phyloP scores from a whole-genome alignment of 768 basidiomycete genomes.

The Candolleomyces aberdarensis region DNA sequence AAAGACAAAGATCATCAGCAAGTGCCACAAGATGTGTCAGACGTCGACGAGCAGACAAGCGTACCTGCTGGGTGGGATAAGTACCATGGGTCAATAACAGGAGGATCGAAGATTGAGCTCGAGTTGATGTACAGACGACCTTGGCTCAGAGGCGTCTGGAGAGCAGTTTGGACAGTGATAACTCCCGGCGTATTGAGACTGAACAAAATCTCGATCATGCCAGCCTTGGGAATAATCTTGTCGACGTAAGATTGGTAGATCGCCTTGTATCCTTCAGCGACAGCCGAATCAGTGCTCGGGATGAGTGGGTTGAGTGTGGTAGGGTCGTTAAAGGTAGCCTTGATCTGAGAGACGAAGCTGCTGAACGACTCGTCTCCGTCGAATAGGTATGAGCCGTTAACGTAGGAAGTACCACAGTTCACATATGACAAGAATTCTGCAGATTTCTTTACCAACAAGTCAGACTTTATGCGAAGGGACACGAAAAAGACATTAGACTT shows the following conservation, averaged over 20 bases:
- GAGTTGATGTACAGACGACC: conserved; percentile 61
- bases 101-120: conserved; percentile 54
- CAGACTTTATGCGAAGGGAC: neutral
- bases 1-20: neutral
- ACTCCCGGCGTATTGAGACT: conserved; percentile 33
- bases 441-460: conserved; percentile 20
- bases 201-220: conserved; percentile 55
- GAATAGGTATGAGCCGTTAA: conserved; percentile 50
- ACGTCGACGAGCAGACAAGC: conserved; percentile 2
- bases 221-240: conserved; percentile 38
- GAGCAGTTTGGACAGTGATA: conserved; percentile 59
- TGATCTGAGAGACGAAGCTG: conserved; percentile 16
- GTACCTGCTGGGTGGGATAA: conserved; percentile 51
- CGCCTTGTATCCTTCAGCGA: conserved; percentile 53
- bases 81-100: conserved; percentile 66
- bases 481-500: neutral
- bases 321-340: conserved; percentile 7
- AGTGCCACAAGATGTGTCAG: neutral
- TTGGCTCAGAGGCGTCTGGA: conserved; percentile 66
- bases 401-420: conserved; percentile 63
- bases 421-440: conserved; percentile 52
- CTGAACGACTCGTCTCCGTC: conserved; percentile 23
- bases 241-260: conserved; percentile 46
- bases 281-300: conserved; percentile 39
- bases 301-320: conserved; percentile 28